Evolutionary conservation across 768 basidiomycete species (phyloP), one percentile per base, ranked within the genome.

Genomic region (Xerocomellus intermedius): DNA sequence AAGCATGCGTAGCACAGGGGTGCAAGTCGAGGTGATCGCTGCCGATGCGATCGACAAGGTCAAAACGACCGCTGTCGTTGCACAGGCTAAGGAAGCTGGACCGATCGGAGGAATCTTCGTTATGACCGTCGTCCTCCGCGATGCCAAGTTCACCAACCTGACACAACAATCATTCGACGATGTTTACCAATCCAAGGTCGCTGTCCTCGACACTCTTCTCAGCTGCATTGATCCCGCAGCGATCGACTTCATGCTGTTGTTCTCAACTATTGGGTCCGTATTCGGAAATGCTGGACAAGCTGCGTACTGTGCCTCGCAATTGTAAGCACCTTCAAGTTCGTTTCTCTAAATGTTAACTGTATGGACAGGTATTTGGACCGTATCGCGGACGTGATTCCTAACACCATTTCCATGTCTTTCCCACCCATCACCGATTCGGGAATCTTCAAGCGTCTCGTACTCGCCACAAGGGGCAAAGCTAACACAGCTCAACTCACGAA

Each of bases 91-190:
- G 41, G 54, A 61, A 21, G 57, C 42, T 7, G 67, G 69, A 2
- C 62, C 68, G 2, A 64, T 73, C 22, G 71, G 71, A 39, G 71
- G 71, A 28, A 51, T 70, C 47, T 64, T 73, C 37, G 59, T 73
- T 42, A 73, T 73, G 71, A 69, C 71, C 1, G 65, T 71, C 22
- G 70, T 73, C 24, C 72, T 73, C 41, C 68, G 67, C 10, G 71
- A 73, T 42, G 65, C 59, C 33, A 67, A 65, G 19, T 73, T 73
- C 41, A 67, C 69, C 21, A 70, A 70, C 55, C 53, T 73, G 24
- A 71, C 72, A 9, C 69, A 71, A 24, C 45, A 73, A 24, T 64
- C 65, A 3, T 73, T 74, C 24, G 63, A 64, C 5, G 56, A 64
- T 2, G 63, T 64, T 19, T 64, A 64, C 48, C 63, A 58, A 6